Conservation (phyloP, 129 eudicot genomes). For the Saussurea involucrata region DNA sequence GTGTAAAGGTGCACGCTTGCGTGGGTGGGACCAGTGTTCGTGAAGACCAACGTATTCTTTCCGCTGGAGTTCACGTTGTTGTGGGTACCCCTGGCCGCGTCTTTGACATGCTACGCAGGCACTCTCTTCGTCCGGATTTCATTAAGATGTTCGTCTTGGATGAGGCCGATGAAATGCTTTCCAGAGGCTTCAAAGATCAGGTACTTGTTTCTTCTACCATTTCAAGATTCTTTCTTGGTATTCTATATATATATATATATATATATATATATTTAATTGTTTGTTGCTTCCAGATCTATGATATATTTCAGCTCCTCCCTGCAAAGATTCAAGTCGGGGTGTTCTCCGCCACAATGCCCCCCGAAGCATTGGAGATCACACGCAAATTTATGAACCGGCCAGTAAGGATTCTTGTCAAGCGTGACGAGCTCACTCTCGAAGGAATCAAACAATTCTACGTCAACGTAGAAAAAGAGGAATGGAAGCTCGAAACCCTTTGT, state of each 20-base stretch:
- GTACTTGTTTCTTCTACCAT: constrained; percentile 14
- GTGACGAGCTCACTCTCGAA: constrained; percentile 67
- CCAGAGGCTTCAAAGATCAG: constrained; percentile 80
- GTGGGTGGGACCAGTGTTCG: constrained; percentile 88
- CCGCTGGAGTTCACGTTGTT: constrained; percentile 61
- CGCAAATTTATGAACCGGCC: constrained; percentile 70
- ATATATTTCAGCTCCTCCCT: constrained; percentile 60
- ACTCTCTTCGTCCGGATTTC: constrained; percentile 54
- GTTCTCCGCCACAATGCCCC: constrained; percentile 77
- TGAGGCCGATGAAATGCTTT: constrained; percentile 85
- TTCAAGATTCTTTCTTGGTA: background rate
- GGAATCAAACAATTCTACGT: constrained; percentile 73
- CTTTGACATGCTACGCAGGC: constrained; percentile 77
- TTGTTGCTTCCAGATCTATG: constrained; percentile 42
- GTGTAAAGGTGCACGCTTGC: constrained; percentile 81
- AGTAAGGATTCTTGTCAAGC: constrained; percentile 60
- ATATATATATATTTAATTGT: background rate
- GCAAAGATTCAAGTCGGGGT: constrained; percentile 71
- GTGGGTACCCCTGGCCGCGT: constrained; percentile 81
- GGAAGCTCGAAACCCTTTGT: constrained; percentile 76
- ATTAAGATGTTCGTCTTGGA: constrained; percentile 81
- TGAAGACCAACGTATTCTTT: constrained; percentile 68
- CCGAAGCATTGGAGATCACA: constrained; percentile 66
- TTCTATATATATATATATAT: too few relatives aligned
- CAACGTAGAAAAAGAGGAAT: constrained; percentile 75